Evolutionary conservation across 768 basidiomycete genomes (phyloP).

Genomic region (Polyporus arcularius): DNA sequence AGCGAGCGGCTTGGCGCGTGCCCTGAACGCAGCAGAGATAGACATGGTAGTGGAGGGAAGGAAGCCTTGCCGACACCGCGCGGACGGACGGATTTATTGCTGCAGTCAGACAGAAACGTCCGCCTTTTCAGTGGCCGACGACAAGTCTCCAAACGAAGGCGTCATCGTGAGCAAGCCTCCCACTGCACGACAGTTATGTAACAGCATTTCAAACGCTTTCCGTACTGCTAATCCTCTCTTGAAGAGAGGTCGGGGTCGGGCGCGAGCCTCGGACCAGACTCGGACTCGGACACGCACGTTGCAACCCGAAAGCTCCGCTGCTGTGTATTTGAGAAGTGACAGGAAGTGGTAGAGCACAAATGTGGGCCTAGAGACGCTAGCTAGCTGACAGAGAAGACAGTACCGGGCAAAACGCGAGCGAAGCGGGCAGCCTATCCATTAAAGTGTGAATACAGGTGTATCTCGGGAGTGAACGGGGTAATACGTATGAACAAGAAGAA

Average conservation of each 20-base stretch:
- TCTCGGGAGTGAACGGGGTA: slow-evolving; percentile 26
- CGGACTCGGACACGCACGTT: neutral
- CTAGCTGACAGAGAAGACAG: slow-evolving; percentile 2
- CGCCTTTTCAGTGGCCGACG: slow-evolving; percentile 1
- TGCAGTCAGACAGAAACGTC: neutral
- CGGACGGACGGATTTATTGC: slow-evolving; percentile 1
- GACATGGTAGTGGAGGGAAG: slow-evolving; percentile 22
- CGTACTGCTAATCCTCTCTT: neutral
- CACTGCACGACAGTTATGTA: slow-evolving; percentile 2
- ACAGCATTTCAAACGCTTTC: slow-evolving; percentile 11
- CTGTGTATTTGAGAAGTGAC: slow-evolving; percentile 16
- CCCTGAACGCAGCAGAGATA: slow-evolving; percentile 13
- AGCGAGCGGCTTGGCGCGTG: slow-evolving; percentile 18
- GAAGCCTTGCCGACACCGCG: neutral
- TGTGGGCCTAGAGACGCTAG: slow-evolving; percentile 12
- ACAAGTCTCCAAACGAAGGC: slow-evolving; percentile 17
- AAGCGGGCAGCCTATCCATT: slow-evolving; percentile 27
- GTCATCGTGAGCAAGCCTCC: slow-evolving; percentile 26
- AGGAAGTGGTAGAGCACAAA: slow-evolving; percentile 14
- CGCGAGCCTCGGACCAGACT: too few relatives aligned
- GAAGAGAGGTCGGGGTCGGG: neutral
- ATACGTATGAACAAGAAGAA: slow-evolving; percentile 14
- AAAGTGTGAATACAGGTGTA: slow-evolving; percentile 32
- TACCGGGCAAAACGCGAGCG: slow-evolving; percentile 4
- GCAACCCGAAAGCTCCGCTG: slow-evolving; percentile 7